These are phyloP conservation scores for Filobasidium uniguttulatum DNA, from an alignment of 1,284 basidiomycete genomes.

Conservation along the genomic window DNA sequence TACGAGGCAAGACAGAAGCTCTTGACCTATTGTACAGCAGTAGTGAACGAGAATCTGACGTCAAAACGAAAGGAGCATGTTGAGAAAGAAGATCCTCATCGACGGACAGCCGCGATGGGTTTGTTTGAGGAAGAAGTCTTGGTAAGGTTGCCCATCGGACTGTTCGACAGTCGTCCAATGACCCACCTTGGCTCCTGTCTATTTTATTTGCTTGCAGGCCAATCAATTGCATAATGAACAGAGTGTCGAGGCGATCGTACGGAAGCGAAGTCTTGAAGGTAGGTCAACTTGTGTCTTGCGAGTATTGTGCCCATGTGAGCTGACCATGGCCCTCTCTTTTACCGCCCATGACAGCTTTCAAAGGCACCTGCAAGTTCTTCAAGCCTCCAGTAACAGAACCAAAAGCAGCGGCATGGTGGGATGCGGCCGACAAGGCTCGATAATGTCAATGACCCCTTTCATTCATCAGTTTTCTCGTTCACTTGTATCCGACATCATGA, in stretches of 20 bases:
- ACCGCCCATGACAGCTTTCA: constrained; percentile 72
- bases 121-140: constrained; percentile 60
- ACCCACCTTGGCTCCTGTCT: not conserved
- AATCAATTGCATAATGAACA: constrained; percentile 68
- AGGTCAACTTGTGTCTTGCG: constrained; percentile 20
- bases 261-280: constrained; percentile 66
- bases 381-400: constrained; percentile 49
- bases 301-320: not conserved
- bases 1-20: constrained; percentile 69
- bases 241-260: constrained; percentile 62
- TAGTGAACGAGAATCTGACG: constrained; percentile 52
- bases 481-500: not conserved
- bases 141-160: constrained; percentile 39
- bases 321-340: not conserved
- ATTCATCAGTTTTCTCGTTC: not conserved
- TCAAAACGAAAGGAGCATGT: constrained; percentile 41
- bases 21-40: constrained; percentile 60
- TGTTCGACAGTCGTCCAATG: not conserved
- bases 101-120: constrained; percentile 38
- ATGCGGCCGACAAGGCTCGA: constrained; percentile 26
- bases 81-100: constrained; percentile 16
- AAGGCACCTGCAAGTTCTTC: constrained; percentile 68
- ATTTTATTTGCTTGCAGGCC: constrained; percentile 43
- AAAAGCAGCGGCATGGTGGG: constrained; percentile 58
- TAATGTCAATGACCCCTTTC: not conserved